Base-by-base conservation (phyloP, 805 yeast genomes). In the Candida ulmi region DNA sequence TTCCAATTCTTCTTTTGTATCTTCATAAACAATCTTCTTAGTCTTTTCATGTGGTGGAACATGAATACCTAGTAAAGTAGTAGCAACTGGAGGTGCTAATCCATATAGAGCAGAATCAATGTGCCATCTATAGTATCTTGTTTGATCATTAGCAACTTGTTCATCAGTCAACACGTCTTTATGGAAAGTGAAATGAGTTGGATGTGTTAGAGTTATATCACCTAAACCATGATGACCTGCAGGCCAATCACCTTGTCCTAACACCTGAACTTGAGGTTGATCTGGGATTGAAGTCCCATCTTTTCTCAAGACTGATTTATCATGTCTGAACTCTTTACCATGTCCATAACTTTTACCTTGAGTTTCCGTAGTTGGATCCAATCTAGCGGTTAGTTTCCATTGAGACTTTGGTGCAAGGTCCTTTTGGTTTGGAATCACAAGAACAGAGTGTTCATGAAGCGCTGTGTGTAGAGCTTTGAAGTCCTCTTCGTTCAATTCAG, bases 91-190 rank as follows among this genome's bases (percentile, higher is more conserved):
- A 23, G 96, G 95, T 13, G 90, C 77, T 50, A 87, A 71, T 28
- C 77, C 95, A 54, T 88, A 88, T 30, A 88, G 71, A 5, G 96
- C 96, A 28, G 93, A 81, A 62, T 88, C 96, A 48, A 88, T 86
- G 63, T 88, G 96, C 96, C 96, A 88, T 64, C 96, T 76, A 73
- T 87, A 88, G 60, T 80, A 88, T 52, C 95, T 72, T 2, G 96
- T 88, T 60, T 75, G 74, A 37, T 80, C 76, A 18, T 74, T 55
- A 8, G 68, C 65, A 28, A 82, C 74, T 48, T 87, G 77, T 33
- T 78, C 80, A n/a, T 74, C 72, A 15, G 80, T 66, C 45, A 88
- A 69, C 1, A 78, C 71, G 12, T 71, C 63, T 49, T 80, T 80
- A 65, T 88, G 96, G 74, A 88, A 88, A 2, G 81, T 72, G 50